Evolutionary conservation across 805 yeast species (phyloP), one percentile per base, ranked within the genome.

Genomic region (Candida maesae): DNA sequence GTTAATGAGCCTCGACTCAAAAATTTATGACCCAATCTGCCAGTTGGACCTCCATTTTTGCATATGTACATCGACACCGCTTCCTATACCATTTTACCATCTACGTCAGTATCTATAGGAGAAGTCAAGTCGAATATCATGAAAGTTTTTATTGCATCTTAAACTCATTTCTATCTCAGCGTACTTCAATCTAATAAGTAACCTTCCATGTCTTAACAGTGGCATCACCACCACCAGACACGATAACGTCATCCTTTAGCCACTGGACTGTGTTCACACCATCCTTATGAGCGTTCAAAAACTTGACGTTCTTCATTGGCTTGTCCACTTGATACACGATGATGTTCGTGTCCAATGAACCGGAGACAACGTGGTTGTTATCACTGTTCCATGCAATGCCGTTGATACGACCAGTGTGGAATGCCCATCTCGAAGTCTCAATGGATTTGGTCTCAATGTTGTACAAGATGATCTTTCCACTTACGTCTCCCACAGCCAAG

Each of bases 401-500:
- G 44, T 78, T 79, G 47, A 93, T 83, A 41, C 76, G 79, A 42
- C 95, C 82, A 2, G 90, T 85, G 60, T 93, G 97, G 79, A 87
- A 91, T 0, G 95, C 82, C 99, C 99, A 93, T 59, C 97, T 77
- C 0, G 95, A 78, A 2, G 98, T 88, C 27, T 80, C 73, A 7
- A 86, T 65, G 3, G 73, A 51, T 37, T 68, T 74, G 29, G 78
- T 79, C 2, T 59, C 60, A 6, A 79, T 59, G 48, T 78, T 72
- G 63, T 78, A 88, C 27, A 90, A 69, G n/a, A 81, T 64, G 49
- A 89, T 87, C 61, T 91, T 93, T 25, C 99, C 99, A 39, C 83
- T 70, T 5, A 72, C 71, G 55, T 90, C 97, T 38, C 96, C 97
- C 19, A 83, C 84, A 1, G 98, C 98, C 14, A 84, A 69, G 45